phyloP scores from a whole-genome alignment of 768 basidiomycete genomes.

The Kwoniella europaea region DNA sequence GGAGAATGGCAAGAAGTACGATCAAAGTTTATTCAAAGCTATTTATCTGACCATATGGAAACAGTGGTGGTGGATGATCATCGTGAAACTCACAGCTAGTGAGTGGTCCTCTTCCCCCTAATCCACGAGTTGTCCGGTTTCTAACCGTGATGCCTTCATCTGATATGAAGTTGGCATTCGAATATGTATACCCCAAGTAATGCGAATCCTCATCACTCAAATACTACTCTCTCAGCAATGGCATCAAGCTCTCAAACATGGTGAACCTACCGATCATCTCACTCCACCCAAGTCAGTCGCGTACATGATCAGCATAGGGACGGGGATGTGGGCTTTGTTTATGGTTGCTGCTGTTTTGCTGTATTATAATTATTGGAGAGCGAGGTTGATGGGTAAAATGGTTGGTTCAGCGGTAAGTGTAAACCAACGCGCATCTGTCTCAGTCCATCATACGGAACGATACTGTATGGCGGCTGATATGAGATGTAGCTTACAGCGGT shows the following conservation, averaged over 20 bases:
- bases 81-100: constrained; percentile 3
- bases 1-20: constrained; percentile 43
- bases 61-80: constrained; percentile 32
- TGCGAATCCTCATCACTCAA: constrained; percentile 27
- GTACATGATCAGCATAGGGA: constrained; percentile 60
- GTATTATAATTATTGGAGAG: neutral
- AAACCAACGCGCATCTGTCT: neutral
- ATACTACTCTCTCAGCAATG: constrained; percentile 37
- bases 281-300: constrained; percentile 63
- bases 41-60: constrained; percentile 27
- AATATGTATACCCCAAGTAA: constrained; percentile 30
- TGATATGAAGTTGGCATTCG: constrained; percentile 9
- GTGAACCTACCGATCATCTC: constrained; percentile 1
- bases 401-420: neutral
- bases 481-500: neutral
- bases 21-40: constrained; percentile 41
- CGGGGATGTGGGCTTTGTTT: constrained; percentile 59
- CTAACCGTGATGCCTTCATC: neutral
- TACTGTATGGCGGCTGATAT: neutral
- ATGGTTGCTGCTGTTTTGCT: neutral
- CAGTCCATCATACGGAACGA: neutral
- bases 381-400: neutral
- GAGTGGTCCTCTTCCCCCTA: neutral
- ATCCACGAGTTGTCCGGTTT: constrained; percentile 60
- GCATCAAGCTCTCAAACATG: constrained; percentile 56